Percentiles rank a stretch among this genome's conserved stretches.
These are phyloP conservation scores for Hapsidospora chrysogenum DNA, from an alignment of 495 filamentous ascomycete species.

Conservation along the genomic window DNA sequence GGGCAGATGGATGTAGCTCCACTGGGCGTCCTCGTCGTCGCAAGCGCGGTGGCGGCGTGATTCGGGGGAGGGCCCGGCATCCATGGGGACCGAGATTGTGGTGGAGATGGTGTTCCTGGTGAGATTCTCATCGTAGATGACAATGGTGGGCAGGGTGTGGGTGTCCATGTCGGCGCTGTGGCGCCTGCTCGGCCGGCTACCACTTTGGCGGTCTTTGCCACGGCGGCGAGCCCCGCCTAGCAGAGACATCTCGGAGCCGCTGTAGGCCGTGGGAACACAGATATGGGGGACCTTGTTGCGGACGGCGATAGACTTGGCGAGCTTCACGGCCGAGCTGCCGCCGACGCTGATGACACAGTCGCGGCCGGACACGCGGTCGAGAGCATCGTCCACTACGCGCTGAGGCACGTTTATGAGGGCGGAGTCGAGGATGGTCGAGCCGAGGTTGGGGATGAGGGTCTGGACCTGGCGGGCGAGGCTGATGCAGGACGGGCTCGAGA, in stretches of 20 bases:
- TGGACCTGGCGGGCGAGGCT: background rate
- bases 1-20: slow-evolving; percentile 1
- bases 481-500: slow-evolving; percentile 1
- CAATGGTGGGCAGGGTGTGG: background rate
- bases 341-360: slow-evolving; percentile 2
- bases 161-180: background rate
- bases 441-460: slow-evolving; percentile 1
- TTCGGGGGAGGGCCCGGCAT: background rate
- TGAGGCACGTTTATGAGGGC: background rate
- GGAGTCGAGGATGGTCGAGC: background rate
- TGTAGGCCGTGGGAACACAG: slow-evolving; percentile 1
- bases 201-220: background rate
- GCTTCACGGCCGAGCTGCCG: background rate
- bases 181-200: background rate
- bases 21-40: background rate
- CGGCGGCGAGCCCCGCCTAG: background rate
- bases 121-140: slow-evolving; percentile 1
- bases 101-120: background rate
- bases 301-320: background rate
- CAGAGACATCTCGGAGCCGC: background rate
- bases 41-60: background rate
- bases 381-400: background rate
- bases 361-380: background rate
- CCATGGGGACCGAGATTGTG: background rate
- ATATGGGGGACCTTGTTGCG: slow-evolving; percentile 1